Base-by-base conservation (phyloP, 1,284 basidiomycete genomes). In the Volvariella volvacea region DNA sequence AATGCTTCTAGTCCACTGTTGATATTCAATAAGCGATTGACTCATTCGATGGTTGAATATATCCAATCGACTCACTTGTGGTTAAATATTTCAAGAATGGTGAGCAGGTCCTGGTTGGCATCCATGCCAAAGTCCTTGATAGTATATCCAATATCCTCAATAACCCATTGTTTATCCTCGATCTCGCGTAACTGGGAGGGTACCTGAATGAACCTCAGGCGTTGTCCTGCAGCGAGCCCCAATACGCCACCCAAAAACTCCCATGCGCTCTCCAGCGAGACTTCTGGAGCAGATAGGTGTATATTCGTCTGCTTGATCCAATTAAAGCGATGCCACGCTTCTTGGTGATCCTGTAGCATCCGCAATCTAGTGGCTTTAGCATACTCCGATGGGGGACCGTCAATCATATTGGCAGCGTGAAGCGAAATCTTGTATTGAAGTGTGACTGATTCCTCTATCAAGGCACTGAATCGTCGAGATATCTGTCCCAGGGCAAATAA, bases 51-150 rank as follows among this genome's bases (percentile, higher is more conserved):
- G 19, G 55, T n/a, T 28, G 12, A 28, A 6, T 6, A 28, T 28
- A 12, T 6, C 25, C 6, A 6, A 28, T 12, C 6, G 25, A 53
- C 60, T 50, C 52, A 64, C 57, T 42, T 49, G 8, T 38, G 50
- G 25, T 16, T 61, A 58, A 16, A 51, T 54, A 46, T 69, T 64
- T 36, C 34, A 36, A 36, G 14, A n/a, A 78, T 54, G 6, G 72
- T 63, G 14, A 79, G 56, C 38, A 80, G 60, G 51, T 80, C 72
- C 50, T 77, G 75, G 22, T 68, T 63, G 8, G 75, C 70, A 52
- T 80, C 78, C 54, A 79, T 66, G 8, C 67, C 66, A 51, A 80
- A 79, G 52, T 80, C 78, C 7, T 72, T 67, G 15, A 76, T 55
- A 4, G 48, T 28, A 36, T 68, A 47, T 9, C 63, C 67, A 17